phyloP scores from a whole-genome alignment of 2,329 filamentous ascomycete species.

The Ascochyta koolunga region DNA sequence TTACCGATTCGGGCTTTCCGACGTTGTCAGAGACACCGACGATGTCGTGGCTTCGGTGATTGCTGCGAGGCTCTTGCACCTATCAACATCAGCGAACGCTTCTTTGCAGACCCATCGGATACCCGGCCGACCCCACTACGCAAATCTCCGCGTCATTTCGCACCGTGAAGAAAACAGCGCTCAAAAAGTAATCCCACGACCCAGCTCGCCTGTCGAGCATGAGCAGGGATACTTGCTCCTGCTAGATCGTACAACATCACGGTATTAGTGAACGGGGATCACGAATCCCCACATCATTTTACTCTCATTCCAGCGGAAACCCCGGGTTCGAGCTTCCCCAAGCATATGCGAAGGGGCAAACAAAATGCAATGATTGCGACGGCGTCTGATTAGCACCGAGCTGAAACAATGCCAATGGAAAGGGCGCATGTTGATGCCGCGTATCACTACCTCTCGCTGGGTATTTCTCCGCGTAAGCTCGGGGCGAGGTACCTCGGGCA shows the following conservation, averaged over 20 bases:
- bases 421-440: background rate
- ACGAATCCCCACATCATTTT: conserved; percentile 2
- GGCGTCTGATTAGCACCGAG: conserved; percentile 3
- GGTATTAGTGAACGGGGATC: background rate
- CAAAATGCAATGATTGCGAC: background rate
- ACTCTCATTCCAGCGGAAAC: background rate
- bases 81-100: background rate
- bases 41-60: background rate
- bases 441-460: background rate
- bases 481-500: conserved; percentile 7
- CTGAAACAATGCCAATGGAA: conserved; percentile 3
- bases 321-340: background rate
- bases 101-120: background rate
- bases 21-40: background rate
- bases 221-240: background rate
- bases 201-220: background rate
- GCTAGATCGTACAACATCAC: background rate
- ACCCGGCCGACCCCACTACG: background rate
- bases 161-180: background rate
- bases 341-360: background rate
- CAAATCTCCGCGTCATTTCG: background rate
- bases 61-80: background rate
- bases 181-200: background rate
- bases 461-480: conserved; percentile 12
- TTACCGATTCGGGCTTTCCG: background rate